These are phyloP conservation scores for Noccaea bulbosa DNA, from an alignment of 345 rosid genomes.

Conservation along the genomic window DNA sequence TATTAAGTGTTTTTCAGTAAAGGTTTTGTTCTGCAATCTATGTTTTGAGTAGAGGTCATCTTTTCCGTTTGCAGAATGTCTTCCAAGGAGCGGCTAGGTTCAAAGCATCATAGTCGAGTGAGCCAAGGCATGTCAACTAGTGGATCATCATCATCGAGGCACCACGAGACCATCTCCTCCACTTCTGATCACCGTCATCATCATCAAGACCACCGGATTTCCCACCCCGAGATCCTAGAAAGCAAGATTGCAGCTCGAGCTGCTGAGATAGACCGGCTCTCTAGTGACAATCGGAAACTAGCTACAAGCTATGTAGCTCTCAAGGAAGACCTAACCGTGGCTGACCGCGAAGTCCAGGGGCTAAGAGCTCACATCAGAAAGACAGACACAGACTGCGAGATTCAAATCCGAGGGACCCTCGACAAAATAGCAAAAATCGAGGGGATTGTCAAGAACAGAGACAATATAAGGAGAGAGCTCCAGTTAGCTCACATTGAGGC, in stretches of 20 bases:
- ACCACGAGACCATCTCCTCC: conserved; percentile 28
- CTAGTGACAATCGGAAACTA: conserved; percentile 66
- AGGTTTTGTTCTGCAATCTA: no score
- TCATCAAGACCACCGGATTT: conserved; percentile 34
- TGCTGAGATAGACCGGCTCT: conserved; percentile 69
- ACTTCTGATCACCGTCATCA: conserved; percentile 28
- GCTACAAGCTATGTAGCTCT: conserved; percentile 57
- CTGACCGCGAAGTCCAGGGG: conserved; percentile 62
- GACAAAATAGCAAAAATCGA: conserved; percentile 75
- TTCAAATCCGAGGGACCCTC: conserved; percentile 64
- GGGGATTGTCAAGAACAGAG: conserved; percentile 58
- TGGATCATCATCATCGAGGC: conserved; percentile 39
- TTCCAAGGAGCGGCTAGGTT: conserved; percentile 41
- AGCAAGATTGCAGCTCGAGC: conserved; percentile 75
- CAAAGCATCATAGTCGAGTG: conserved; percentile 32
- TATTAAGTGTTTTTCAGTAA: no score
- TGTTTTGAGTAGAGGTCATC: no score
- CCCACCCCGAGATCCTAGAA: conserved; percentile 59
- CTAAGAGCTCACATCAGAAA: conserved; percentile 72
- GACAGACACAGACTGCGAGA: conserved; percentile 72
- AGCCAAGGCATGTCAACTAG: conserved; percentile 36
- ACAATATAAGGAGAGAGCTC: conserved; percentile 67
- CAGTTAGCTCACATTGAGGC: conserved; percentile 72
- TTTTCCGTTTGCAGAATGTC: conserved; percentile 34
- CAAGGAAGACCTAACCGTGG: conserved; percentile 60